phyloP scores from a whole-genome alignment of 257 asterid species.

The Jacaranda copaia region DNA sequence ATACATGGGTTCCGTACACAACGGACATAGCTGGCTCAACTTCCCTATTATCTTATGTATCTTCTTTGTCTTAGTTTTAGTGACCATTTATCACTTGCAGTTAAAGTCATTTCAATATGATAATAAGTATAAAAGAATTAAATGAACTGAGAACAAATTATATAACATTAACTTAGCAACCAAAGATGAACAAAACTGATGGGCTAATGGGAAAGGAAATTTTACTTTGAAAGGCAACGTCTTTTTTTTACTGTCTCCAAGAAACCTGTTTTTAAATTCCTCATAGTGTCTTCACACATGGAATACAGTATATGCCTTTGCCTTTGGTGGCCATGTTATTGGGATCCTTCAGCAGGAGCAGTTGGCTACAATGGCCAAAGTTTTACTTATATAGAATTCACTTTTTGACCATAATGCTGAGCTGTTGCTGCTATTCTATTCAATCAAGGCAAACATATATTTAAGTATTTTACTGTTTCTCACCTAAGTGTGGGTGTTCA shows the following conservation, averaged over 20 bases:
- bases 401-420: slow-evolving; percentile 34
- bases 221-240: not conserved
- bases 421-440: slow-evolving; percentile 34
- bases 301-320: not conserved
- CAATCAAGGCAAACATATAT: slow-evolving; percentile 24
- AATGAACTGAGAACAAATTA: not conserved
- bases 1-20: too few species aligned
- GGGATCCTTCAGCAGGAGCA: slow-evolving; percentile 40
- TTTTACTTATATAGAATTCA: not conserved
- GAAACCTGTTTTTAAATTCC: slow-evolving; percentile 26
- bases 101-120: not conserved
- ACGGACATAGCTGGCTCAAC: not conserved
- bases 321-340: slow-evolving; percentile 31
- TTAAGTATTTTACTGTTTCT: slow-evolving; percentile 11
- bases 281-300: slow-evolving; percentile 29
- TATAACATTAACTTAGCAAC: not conserved
- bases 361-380: slow-evolving; percentile 37
- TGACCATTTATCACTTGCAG: not conserved
- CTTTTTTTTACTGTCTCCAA: slow-evolving; percentile 31
- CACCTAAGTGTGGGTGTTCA: slow-evolving; percentile 2
- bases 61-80: not conserved
- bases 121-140: not conserved
- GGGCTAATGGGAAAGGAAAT: not conserved
- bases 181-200: not conserved
- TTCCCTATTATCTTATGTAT: not conserved